phyloP scores from a whole-genome alignment of 352 stramenopile genomes.

The Phytopythium mirpurense region DNA sequence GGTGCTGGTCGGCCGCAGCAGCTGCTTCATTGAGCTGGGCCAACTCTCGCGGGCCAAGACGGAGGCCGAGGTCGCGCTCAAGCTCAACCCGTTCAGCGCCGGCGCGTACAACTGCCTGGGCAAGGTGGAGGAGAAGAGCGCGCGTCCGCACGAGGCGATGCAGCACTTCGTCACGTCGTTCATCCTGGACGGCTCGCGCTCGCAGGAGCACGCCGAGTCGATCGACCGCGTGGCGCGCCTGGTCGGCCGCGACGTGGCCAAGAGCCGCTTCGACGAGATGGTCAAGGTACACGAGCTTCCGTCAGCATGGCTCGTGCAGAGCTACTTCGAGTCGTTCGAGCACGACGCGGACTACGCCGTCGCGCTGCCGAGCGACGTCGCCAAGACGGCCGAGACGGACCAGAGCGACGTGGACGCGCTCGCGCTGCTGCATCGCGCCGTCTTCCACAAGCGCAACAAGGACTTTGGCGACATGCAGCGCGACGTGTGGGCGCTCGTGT shows the following conservation, averaged over 20 bases:
- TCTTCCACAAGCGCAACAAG: slow-evolving; percentile 60
- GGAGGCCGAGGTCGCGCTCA: slow-evolving; percentile 39
- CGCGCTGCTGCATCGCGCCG: slow-evolving; percentile 51
- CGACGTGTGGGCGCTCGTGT: slow-evolving; percentile 34
- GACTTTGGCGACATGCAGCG: slow-evolving; percentile 45
- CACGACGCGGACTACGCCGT: slow-evolving; percentile 64
- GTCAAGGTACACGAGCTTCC: slow-evolving; percentile 68
- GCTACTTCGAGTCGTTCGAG: slow-evolving; percentile 85
- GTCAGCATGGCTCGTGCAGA: slow-evolving; percentile 72
- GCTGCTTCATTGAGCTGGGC: slow-evolving; percentile 54
- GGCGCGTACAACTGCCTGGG: slow-evolving; percentile 69
- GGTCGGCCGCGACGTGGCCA: slow-evolving; percentile 61
- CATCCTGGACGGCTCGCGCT: slow-evolving; percentile 76
- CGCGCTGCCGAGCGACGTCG: slow-evolving; percentile 54
- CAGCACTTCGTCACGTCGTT: slow-evolving; percentile 82
- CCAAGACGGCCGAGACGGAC: slow-evolving; percentile 37
- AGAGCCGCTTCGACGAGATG: slow-evolving; percentile 65
- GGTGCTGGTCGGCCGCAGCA: slow-evolving; percentile 47
- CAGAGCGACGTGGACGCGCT: slow-evolving; percentile 41
- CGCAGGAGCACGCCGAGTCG: slow-evolving; percentile 50
- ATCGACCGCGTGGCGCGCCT: slow-evolving; percentile 70
- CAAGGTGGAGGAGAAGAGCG: slow-evolving; percentile 49
- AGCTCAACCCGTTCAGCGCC: slow-evolving; percentile 62
- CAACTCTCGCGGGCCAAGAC: slow-evolving; percentile 34
- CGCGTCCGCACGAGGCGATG: slow-evolving; percentile 54